phyloP scores from a whole-genome alignment of 176 grass and related monocot species.

The Thalia dealbata region DNA sequence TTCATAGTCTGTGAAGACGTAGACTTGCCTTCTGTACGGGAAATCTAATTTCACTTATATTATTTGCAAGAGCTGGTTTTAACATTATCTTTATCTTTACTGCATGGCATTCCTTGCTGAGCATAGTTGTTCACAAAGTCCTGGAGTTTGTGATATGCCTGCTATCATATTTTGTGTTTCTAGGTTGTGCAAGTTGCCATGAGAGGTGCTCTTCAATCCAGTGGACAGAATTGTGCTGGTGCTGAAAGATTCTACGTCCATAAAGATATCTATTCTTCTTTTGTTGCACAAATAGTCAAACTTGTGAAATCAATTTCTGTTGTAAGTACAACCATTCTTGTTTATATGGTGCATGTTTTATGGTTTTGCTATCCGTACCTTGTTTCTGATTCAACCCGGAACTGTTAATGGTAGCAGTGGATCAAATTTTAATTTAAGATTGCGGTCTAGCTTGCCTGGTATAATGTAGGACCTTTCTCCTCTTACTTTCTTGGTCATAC shows the following conservation, averaged over 20 bases:
- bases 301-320: slow-evolving; percentile 91
- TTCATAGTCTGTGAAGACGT: slow-evolving; percentile 99
- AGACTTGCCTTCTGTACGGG: slow-evolving; percentile 77
- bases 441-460: not conserved
- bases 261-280: slow-evolving; percentile 61
- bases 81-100: not conserved
- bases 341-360: not conserved
- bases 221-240: slow-evolving; percentile 92
- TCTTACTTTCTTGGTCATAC: not conserved
- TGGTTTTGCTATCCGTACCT: not conserved
- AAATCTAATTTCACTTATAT: slow-evolving; percentile 17
- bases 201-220: slow-evolving; percentile 86
- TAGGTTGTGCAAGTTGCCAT: slow-evolving; percentile 98
- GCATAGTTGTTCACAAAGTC: not conserved
- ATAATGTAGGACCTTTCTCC: not conserved
- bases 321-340: slow-evolving; percentile 45
- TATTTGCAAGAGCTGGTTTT: slow-evolving; percentile 9
- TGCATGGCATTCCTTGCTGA: not conserved
- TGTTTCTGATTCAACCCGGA: not conserved
- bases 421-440: not conserved
- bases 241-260: slow-evolving; percentile 99
- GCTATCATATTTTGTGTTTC: not conserved
- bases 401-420: not conserved
- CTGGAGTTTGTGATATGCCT: not conserved
- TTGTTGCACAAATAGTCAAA: slow-evolving; percentile 71